phyloP scores from a whole-genome alignment of 768 basidiomycete species.

The Trametes cubensis region DNA sequence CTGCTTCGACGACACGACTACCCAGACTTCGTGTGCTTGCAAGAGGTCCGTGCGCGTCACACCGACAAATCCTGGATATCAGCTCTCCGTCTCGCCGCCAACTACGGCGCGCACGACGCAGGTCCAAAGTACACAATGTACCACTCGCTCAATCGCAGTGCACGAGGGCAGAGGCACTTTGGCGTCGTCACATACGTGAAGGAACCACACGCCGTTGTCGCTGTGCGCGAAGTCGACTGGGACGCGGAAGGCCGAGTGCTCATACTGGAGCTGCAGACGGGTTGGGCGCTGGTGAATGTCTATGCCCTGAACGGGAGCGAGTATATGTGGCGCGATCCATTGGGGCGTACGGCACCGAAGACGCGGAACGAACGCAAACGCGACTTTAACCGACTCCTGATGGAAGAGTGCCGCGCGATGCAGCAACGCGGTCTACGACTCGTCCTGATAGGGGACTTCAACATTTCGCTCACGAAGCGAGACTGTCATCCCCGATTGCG shows the following conservation, averaged over 20 bases:
- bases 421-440: slow-evolving; percentile 28
- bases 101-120: slow-evolving; percentile 18
- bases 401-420: slow-evolving; percentile 27
- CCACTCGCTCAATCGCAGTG: slow-evolving; percentile 27
- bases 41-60: slow-evolving; percentile 30
- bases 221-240: slow-evolving; percentile 31
- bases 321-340: slow-evolving; percentile 30
- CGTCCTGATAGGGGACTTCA: slow-evolving; percentile 33
- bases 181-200: slow-evolving; percentile 28
- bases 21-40: slow-evolving; percentile 32
- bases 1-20: slow-evolving; percentile 24
- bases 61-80: slow-evolving; percentile 30
- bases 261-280: slow-evolving; percentile 30
- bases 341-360: slow-evolving; percentile 23
- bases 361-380: slow-evolving; percentile 33
- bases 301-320: slow-evolving; percentile 35
- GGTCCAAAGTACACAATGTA: slow-evolving; percentile 27
- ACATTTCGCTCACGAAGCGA: slow-evolving; percentile 27
- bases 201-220: slow-evolving; percentile 19
- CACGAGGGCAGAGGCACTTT: slow-evolving; percentile 29
- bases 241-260: slow-evolving; percentile 31
- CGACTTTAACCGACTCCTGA: slow-evolving; percentile 31
- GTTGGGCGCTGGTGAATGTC: slow-evolving; percentile 33
- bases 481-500: slow-evolving; percentile 30
- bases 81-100: slow-evolving; percentile 24